Base-by-base conservation (phyloP, 176 grass and related monocot genomes). In the Stipa capillata region DNA sequence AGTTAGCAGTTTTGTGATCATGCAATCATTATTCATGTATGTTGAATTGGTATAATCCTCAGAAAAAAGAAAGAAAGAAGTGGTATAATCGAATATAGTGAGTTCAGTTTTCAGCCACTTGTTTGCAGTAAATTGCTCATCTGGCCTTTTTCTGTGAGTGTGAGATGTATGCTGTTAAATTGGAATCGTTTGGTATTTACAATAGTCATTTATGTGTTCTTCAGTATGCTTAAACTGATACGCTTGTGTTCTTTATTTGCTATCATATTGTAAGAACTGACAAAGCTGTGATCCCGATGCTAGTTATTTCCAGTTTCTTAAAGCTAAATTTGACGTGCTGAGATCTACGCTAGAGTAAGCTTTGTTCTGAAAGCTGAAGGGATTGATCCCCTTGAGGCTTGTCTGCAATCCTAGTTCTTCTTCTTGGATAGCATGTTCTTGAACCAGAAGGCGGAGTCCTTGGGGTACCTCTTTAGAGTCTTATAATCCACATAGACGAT, bases 401-500 rank as follows among this genome's bases (percentile, higher is more conserved):
- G 29, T 65, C 24, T 41, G 39, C 6, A 15, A 57, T 20, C 18
- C 37, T 83, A 83, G 31, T 8, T 49, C 36, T 18, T 83, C 52
- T 86, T 84, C 45, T 81, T 83, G 5, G 84, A 76, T 54, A 97
- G 81, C 89, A 94, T 84, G 32, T 92, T 53, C 67, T 76, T 87
- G 76, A 94, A 94, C 94, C 94, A 97, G 60, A 90, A 97, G 43
- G 94, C 89, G 2, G 94, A 97, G 53, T 91, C 91, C 82, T 97
- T 97, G 21, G 94, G 91, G 66, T 94, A 92, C 54, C 91, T 86
- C 54, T 82, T 82, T 54, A 97, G 65, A 0, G 87, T 94, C 74
- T 79, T 82, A 55, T 79, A 97, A 66, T 97, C 91, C n/a, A 97
- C 89, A 1, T 97, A 94, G 41, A 94, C 87, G 11, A 97, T 69